Evolutionary conservation across 306 rosid species (phyloP).

Genomic region (Hippophae rhamnoides): DNA sequence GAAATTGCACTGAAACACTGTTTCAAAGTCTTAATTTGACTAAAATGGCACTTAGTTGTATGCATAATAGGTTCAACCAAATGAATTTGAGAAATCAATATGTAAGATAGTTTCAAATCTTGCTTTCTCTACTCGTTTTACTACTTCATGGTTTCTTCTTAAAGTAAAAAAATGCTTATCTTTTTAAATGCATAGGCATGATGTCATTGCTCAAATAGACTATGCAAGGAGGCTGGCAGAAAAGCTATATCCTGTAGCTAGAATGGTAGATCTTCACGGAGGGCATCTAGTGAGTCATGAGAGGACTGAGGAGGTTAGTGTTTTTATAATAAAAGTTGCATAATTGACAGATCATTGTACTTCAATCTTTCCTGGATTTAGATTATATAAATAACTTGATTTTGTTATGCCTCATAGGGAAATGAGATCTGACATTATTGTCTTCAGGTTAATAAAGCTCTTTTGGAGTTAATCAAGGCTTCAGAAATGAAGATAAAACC

Average conservation of each 20-base stretch:
- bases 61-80: too few relatives aligned
- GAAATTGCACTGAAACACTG: not conserved
- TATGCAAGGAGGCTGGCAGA: slow-evolving; percentile 71
- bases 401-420: too few relatives aligned
- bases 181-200: slow-evolving; percentile 43
- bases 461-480: slow-evolving; percentile 62
- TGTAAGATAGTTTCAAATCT: too few relatives aligned
- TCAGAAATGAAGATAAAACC: slow-evolving; percentile 47
- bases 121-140: too few relatives aligned
- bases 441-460: slow-evolving; percentile 79
- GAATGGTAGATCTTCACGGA: slow-evolving; percentile 91
- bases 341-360: too few relatives aligned
- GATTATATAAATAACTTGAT: too few relatives aligned
- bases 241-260: slow-evolving; percentile 71
- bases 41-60: too few relatives aligned
- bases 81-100: too few relatives aligned
- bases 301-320: slow-evolving; percentile 61
- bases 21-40: not conserved
- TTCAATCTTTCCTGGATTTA: too few relatives aligned
- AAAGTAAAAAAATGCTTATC: not conserved
- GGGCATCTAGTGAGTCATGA: slow-evolving; percentile 96
- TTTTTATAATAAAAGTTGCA: not conserved
- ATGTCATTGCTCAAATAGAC: slow-evolving; percentile 77
- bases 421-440: slow-evolving; percentile 6
- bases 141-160: too few relatives aligned